These are phyloP conservation scores for Atkinsonella hypoxylon DNA, from an alignment of 2,329 filamentous ascomycete genomes.

Conservation along the genomic window DNA sequence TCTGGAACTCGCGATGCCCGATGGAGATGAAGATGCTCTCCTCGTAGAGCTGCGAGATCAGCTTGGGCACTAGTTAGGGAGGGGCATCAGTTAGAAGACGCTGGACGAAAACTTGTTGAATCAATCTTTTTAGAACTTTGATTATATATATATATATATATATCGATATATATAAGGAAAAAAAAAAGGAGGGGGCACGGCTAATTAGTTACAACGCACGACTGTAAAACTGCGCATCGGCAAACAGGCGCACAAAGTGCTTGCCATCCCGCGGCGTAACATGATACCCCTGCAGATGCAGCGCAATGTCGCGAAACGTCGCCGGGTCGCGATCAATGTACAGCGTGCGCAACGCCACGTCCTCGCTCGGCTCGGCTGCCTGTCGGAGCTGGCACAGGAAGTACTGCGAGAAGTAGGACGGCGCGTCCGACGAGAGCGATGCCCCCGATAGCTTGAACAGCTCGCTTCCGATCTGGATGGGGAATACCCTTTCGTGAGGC, in stretches of 20 bases:
- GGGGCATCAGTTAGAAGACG: too few species aligned
- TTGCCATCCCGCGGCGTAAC: constrained; percentile 67
- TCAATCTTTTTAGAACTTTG: too few species aligned
- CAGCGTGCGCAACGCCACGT: constrained; percentile 55
- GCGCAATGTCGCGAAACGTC: constrained; percentile 79
- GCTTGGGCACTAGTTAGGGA: too few species aligned
- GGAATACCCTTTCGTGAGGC: constrained; percentile 61
- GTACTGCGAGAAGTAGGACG: constrained; percentile 92
- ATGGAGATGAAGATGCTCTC: constrained; percentile 89
- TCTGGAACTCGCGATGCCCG: constrained; percentile 75
- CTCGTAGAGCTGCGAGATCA: constrained; percentile 84
- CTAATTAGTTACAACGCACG: too few species aligned
- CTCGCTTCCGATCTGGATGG: constrained; percentile 61
- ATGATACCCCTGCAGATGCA: constrained; percentile 89
- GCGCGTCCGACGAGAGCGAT: constrained; percentile 67
- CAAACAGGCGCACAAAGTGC: constrained; percentile 86
- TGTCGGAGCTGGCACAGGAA: constrained; percentile 70
- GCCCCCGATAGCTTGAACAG: constrained; percentile 63
- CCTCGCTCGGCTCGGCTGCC: constrained; percentile 48
- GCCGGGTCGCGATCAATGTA: constrained; percentile 90
- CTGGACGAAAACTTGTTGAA: too few species aligned
- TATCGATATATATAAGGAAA: not conserved
- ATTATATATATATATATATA: not conserved
- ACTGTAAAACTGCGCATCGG: constrained; percentile 90
- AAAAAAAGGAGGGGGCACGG: not conserved